A percentile compares a stretch with the other conserved stretches of the same genome.
Conservation (phyloP, 2,329 filamentous ascomycete species). For the Blumeriella jaapii region DNA sequence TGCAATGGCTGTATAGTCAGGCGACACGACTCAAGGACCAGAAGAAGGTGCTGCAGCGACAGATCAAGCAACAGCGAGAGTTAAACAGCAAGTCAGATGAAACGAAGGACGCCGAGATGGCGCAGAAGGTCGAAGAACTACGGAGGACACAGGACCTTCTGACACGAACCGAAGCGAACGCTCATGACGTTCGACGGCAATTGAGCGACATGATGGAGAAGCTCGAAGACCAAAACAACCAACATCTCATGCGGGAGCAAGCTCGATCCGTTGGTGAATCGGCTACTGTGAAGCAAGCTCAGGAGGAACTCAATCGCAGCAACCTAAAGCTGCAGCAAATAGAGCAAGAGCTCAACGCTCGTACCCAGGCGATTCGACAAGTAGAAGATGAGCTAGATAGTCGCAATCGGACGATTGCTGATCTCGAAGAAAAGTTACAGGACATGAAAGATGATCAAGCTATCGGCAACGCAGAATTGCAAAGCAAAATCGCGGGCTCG, state of each 20-base stretch:
- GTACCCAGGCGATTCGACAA: conserved; percentile 23
- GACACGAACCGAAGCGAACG: conserved; percentile 26
- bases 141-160: conserved; percentile 31
- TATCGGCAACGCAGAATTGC: conserved; percentile 21
- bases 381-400: conserved; percentile 25
- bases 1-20: conserved; percentile 68
- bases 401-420: conserved; percentile 23
- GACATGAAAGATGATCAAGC: conserved; percentile 22
- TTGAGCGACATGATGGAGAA: conserved; percentile 27
- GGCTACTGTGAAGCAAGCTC: conserved; percentile 12
- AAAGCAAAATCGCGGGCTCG: conserved; percentile 20
- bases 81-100: conserved; percentile 79
- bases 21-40: conserved; percentile 75
- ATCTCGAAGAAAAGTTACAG: conserved; percentile 26
- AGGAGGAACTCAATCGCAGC: conserved; percentile 21
- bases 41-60: conserved; percentile 76
- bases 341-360: conserved; percentile 23
- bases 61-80: conserved; percentile 92
- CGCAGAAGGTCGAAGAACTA: conserved; percentile 45
- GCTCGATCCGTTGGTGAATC: conserved; percentile 17
- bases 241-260: conserved; percentile 17
- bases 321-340: conserved; percentile 24
- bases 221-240: conserved; percentile 23
- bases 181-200: conserved; percentile 23
- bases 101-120: conserved; percentile 54